Evolutionary conservation across 75 land plant species (phyloP).

Genomic region (Larix kaempferi): DNA sequence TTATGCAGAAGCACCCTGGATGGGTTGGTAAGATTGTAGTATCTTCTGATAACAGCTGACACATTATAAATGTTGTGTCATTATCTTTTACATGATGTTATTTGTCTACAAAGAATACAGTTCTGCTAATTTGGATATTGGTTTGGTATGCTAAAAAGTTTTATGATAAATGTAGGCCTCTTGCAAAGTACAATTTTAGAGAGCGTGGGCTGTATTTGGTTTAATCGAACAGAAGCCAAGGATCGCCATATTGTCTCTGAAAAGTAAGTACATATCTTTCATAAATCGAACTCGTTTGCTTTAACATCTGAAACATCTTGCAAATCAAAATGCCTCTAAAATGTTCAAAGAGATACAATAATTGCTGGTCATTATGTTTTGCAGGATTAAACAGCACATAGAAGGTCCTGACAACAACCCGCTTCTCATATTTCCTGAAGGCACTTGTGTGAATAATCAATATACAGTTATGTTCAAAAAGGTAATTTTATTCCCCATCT

Average conservation of each 20-base stretch:
- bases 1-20: conserved; percentile 99
- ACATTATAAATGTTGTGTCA: not conserved
- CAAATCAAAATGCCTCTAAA: not conserved
- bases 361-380: not conserved
- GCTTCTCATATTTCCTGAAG: conserved; percentile 97
- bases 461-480: conserved; percentile 98
- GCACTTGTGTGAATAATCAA: conserved; percentile 96
- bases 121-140: not conserved
- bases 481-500: conserved; percentile 29
- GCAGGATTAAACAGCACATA: conserved; percentile 78
- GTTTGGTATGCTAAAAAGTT: too few species aligned
- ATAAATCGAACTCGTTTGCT: not conserved
- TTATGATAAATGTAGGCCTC: conserved; percentile 40
- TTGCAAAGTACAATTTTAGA: conserved; percentile 85
- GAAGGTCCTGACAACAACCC: conserved; percentile 78
- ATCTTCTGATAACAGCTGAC: not conserved
- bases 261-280: conserved; percentile 48
- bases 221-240: conserved; percentile 88
- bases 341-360: not conserved
- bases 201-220: conserved; percentile 97
- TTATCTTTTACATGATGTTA: not conserved
- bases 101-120: not conserved
- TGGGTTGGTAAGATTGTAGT: conserved; percentile 89
- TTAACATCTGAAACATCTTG: not conserved
- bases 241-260: conserved; percentile 85